Percentiles rank a stretch among this genome's conserved stretches.
Evolutionary conservation across 2,329 filamentous ascomycete genomes (phyloP).

Genomic region (Alternaria sp.): DNA sequence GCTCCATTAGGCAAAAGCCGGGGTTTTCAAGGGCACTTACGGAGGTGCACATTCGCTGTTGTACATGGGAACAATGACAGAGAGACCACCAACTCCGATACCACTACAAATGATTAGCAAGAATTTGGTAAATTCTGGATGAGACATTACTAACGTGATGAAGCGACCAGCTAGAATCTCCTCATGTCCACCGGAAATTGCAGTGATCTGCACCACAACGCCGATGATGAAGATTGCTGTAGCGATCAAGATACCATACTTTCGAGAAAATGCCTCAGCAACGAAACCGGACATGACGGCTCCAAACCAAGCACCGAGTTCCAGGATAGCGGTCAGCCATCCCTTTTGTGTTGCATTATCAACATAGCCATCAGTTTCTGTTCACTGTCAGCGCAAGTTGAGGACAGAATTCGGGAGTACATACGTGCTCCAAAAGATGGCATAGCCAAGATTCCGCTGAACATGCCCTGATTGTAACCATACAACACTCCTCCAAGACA

Average conservation of each 20-base stretch:
- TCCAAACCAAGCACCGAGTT: conserved; percentile 81
- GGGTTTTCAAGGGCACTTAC: conserved; percentile 13
- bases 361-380: conserved; percentile 56
- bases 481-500: conserved; percentile 65
- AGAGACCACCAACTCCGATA: conserved; percentile 74
- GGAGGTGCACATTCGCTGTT: conserved; percentile 61
- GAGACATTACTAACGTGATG: conserved; percentile 60
- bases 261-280: conserved; percentile 74
- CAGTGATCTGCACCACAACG: conserved; percentile 72
- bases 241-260: conserved; percentile 74
- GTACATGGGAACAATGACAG: conserved; percentile 70
- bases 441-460: conserved; percentile 72
- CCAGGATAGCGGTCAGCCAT: conserved; percentile 70
- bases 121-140: accelerated
- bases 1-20: not conserved
- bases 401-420: conserved; percentile 7
- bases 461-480: conserved; percentile 81
- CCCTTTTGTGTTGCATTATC: conserved; percentile 54
- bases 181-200: conserved; percentile 64
- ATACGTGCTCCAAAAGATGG: conserved; percentile 54
- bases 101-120: conserved; percentile 43
- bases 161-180: conserved; percentile 76
- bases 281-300: conserved; percentile 74
- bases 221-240: conserved; percentile 74
- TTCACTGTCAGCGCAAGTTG: not conserved